Base-by-base conservation (phyloP, 78 protist genomes). In the Dictyostelium brefeldianum region DNA sequence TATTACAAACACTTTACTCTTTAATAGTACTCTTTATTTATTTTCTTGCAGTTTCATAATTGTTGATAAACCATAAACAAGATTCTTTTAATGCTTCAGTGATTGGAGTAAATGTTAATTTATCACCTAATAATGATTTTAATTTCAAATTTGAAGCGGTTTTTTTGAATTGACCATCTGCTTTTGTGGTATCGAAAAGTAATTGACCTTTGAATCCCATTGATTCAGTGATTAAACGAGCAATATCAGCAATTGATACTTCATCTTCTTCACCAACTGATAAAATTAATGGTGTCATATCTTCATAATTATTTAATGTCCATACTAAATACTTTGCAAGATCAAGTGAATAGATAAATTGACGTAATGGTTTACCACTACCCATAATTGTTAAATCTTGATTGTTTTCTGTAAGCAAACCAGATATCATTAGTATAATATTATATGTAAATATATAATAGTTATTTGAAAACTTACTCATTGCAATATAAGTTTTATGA, bases 111-210 rank as follows among this genome's bases (percentile, higher is more conserved):
- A 98, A 98, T 69, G 92, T 18, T 71, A 96, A 96, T 36, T 36
- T 36, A 46, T 80, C 94, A 12, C 98, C 98, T 46, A 79, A 50
- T 22, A 94, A 93, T 31, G 20, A 10, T 65, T 46, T 51, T 48
- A 98, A 89, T 95, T 97, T 98, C 57, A 83, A 85, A 91, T 98
- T 98, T 89, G 70, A 43, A 0, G 99, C 99, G 3, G 99, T 98
- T 83, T 98, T 98, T 82, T 97, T 97, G 94, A 73, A 97, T 87
- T 98, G 98, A n/a, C 99, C 99, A 80, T 98, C 98, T 20, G 98
- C 91, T 89, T 97, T 97, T 48, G 81, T 75, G 20, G 98, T 96
- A 95, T 98, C 98, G 59, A 95, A 97, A 71, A 69, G 41, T 15
- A 97, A 56, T 43, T 94, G 51, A 7, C 96, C 96, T 25, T 74